Conservation (phyloP, 1,284 basidiomycete species). For the Ceratobasidium sp. region DNA sequence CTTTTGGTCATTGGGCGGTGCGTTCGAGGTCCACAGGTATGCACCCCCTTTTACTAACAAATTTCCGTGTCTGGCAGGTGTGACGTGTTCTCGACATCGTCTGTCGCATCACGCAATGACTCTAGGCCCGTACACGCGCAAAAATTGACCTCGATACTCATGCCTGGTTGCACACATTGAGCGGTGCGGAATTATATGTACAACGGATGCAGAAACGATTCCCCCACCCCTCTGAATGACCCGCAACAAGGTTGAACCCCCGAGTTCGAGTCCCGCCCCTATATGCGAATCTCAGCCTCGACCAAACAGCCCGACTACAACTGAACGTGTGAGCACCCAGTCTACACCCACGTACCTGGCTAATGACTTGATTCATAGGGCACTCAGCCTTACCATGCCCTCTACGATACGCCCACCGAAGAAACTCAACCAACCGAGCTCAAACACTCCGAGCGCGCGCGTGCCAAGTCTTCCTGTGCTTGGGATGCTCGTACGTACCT, state of each 20-base stretch:
- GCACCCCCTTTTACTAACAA: neutral
- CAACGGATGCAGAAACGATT: neutral
- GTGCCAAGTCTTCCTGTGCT: neutral
- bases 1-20: neutral
- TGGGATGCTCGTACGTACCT: neutral
- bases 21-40: neutral
- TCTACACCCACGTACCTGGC: neutral
- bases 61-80: neutral
- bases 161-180: neutral
- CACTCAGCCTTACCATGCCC: neutral
- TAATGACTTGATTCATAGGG: neutral
- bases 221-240: neutral
- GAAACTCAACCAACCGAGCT: neutral
- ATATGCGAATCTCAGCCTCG: conserved; percentile 9
- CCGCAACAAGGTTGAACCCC: neutral
- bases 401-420: conserved; percentile 11
- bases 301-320: neutral
- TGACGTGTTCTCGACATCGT: neutral
- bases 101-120: neutral
- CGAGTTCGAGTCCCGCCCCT: conserved; percentile 15
- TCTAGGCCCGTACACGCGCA: neutral
- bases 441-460: neutral
- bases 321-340: neutral
- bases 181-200: neutral
- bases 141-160: neutral